These are phyloP conservation scores for Entophlyctis luteolus DNA, from an alignment of 192 early-diverging fungal species.

Conservation along the genomic window DNA sequence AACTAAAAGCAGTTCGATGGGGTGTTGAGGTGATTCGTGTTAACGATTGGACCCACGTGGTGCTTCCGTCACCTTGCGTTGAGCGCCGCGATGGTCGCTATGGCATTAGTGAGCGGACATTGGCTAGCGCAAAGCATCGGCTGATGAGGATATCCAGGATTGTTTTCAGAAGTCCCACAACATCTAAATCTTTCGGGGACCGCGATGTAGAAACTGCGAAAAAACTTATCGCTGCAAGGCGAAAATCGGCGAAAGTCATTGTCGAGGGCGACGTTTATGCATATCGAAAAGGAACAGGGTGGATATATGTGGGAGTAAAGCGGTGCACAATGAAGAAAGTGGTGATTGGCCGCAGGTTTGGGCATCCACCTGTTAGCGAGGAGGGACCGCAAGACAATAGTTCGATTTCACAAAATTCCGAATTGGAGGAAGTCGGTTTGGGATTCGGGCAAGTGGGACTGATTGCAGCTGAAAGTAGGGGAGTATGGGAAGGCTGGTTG, in stretches of 20 bases:
- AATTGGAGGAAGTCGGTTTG: constrained; percentile 16
- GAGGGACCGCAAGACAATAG: not conserved
- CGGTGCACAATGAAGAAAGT: constrained; percentile 22
- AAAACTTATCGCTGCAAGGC: not conserved
- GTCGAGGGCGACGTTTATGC: constrained; percentile 29
- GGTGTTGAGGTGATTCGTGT: constrained; percentile 8
- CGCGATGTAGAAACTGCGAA: not conserved
- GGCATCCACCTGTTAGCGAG: not conserved
- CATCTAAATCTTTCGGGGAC: not conserved
- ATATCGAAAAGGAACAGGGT: constrained; percentile 3
- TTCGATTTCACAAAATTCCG: not conserved
- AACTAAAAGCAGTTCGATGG: constrained; percentile 5
- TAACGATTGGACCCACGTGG: constrained; percentile 12
- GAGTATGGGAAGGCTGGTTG: constrained; percentile 9
- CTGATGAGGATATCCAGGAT: constrained; percentile 13
- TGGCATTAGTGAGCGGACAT: not conserved
- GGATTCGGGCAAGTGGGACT: constrained; percentile 15
- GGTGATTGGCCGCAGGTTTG: constrained; percentile 23
- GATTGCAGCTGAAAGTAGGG: not conserved
- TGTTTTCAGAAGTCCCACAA: constrained; percentile 6
- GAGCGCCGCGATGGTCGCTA: not conserved
- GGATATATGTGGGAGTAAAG: constrained; percentile 8
- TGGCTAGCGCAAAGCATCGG: constrained; percentile 10
- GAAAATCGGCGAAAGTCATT: constrained; percentile 8
- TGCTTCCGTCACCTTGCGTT: constrained; percentile 17